Evolutionary conservation across 148 eudicot genomes (phyloP).

Genomic region (Arctostaphylos glauca): DNA sequence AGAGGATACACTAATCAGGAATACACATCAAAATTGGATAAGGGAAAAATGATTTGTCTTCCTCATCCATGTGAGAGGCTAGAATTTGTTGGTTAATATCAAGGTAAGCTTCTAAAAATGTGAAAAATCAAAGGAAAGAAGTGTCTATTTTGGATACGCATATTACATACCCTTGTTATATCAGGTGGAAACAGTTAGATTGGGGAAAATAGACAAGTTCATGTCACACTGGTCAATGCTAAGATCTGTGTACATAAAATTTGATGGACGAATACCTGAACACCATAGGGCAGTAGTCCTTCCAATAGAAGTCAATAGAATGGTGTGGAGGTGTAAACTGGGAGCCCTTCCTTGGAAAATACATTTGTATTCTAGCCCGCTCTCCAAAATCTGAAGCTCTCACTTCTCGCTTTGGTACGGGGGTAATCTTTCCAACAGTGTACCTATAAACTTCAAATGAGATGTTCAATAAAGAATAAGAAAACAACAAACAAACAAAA

Average conservation of each 20-base stretch:
- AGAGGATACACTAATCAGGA: too few relatives aligned
- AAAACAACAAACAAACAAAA: not conserved
- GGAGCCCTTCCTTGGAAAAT: conserved; percentile 81
- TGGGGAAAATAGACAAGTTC: not conserved
- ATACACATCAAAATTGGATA: not conserved
- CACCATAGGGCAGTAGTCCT: conserved; percentile 98
- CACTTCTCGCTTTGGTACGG: conserved; percentile 89
- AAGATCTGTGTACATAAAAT: not conserved
- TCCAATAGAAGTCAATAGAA: conserved; percentile 90
- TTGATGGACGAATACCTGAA: conserved; percentile 55
- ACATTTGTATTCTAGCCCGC: conserved; percentile 86
- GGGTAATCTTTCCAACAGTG: conserved; percentile 98
- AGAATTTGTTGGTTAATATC: not conserved
- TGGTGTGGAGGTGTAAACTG: conserved; percentile 87
- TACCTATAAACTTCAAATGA: conserved; percentile 51
- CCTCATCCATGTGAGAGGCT: not conserved
- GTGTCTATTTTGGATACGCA: not conserved
- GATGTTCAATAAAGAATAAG: conserved; percentile 12
- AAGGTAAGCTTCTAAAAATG: not conserved
- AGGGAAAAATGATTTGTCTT: not conserved
- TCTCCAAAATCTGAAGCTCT: conserved; percentile 84
- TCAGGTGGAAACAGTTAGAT: not conserved
- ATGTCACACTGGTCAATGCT: not conserved
- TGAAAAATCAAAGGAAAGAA: not conserved
- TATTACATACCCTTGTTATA: not conserved